Evolutionary conservation across 768 basidiomycete genomes (phyloP).

Genomic region (Kondoa subrosea): DNA sequence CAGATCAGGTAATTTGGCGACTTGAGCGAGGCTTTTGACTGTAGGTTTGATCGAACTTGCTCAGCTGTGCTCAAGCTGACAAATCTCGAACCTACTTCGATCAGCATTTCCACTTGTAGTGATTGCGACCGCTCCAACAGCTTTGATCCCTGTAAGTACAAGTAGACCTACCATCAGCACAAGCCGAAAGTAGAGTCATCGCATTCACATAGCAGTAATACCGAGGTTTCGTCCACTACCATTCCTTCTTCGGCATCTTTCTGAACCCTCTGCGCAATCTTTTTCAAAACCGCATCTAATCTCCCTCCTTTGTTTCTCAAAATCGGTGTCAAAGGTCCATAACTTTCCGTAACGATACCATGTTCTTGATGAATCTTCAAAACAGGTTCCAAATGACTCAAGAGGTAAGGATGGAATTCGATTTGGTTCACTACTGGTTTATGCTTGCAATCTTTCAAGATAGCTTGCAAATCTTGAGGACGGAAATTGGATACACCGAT

Average conservation of each 20-base stretch:
- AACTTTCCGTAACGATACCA: slow-evolving; percentile 28
- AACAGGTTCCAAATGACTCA: slow-evolving; percentile 28
- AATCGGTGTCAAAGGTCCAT: slow-evolving; percentile 29
- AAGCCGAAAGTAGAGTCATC: too few relatives aligned
- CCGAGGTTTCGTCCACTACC: slow-evolving; percentile 25
- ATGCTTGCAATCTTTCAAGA: slow-evolving; percentile 27
- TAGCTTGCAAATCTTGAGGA: slow-evolving; percentile 29
- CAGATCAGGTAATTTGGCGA: slow-evolving; percentile 24
- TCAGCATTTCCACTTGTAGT: slow-evolving; percentile 25
- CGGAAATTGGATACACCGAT: slow-evolving; percentile 32
- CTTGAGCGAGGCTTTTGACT: slow-evolving; percentile 4
- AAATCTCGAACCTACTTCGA: slow-evolving; percentile 15
- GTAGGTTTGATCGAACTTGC: not conserved
- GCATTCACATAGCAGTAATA: slow-evolving; percentile 29
- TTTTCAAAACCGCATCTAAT: slow-evolving; percentile 27
- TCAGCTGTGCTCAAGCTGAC: slow-evolving; percentile 25
- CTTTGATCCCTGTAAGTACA: too few relatives aligned
- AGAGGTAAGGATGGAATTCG: slow-evolving; percentile 31
- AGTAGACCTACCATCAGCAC: too few relatives aligned
- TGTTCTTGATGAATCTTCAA: slow-evolving; percentile 28
- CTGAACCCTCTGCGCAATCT: slow-evolving; percentile 26
- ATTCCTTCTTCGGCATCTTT: slow-evolving; percentile 22
- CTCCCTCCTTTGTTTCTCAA: slow-evolving; percentile 23
- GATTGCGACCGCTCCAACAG: slow-evolving; percentile 28
- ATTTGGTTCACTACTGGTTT: slow-evolving; percentile 31